Evolutionary conservation across 2,329 filamentous ascomycete species (phyloP).

Genomic region (Alternaria solani): DNA sequence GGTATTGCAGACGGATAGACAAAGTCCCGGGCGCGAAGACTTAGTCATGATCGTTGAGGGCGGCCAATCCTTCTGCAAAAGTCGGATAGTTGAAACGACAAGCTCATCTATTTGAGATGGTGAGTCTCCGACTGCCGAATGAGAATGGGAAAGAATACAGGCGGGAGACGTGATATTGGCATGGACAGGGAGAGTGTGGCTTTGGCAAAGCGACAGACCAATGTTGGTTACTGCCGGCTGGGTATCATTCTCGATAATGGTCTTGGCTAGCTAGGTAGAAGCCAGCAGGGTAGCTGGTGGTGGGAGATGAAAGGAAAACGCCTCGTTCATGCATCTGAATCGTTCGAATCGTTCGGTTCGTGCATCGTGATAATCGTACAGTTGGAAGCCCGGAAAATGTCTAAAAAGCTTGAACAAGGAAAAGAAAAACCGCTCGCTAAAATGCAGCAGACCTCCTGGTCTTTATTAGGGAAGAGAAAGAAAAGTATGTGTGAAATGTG

Average conservation of each 20-base stretch:
- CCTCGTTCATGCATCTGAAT: conserved; percentile 32
- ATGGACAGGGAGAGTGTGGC: background rate
- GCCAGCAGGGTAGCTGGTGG: conserved; percentile 11
- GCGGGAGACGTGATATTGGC: background rate
- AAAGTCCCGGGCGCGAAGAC: background rate
- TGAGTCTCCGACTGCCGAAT: background rate
- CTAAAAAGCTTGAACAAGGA: conserved; percentile 4
- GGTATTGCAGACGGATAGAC: background rate
- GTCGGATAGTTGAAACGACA: background rate
- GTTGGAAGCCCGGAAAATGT: conserved; percentile 4
- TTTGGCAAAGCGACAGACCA: conserved; percentile 1
- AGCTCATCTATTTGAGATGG: background rate
- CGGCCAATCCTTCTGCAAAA: background rate
- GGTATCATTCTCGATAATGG: conserved; percentile 21
- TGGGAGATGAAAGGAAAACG: conserved; percentile 24
- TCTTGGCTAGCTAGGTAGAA: conserved; percentile 17
- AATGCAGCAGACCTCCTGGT: conserved; percentile 16
- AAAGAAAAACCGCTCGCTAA: conserved; percentile 11
- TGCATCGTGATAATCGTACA: conserved; percentile 18
- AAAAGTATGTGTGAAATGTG: background rate
- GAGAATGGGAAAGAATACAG: background rate
- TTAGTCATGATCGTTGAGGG: conserved; percentile 8
- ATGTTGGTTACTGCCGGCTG: conserved; percentile 9
- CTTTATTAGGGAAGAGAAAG: background rate
- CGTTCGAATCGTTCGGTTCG: conserved; percentile 19